Base-by-base conservation (phyloP, 441 rosid genomes). In the Erodium trifolium region DNA sequence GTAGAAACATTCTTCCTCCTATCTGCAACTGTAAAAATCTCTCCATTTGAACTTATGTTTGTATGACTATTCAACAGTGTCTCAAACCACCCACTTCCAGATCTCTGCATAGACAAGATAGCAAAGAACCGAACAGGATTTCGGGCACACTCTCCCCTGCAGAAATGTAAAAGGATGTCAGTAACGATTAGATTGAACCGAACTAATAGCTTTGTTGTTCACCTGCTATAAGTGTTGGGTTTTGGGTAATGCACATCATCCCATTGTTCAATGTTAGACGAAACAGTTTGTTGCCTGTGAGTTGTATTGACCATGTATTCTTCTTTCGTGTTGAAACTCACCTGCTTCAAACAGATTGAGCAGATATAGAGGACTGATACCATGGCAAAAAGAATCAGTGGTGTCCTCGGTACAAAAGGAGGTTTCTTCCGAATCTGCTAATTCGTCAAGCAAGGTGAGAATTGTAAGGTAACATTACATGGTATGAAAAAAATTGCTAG, bases 21-120 rank as follows among this genome's bases (percentile, higher is more conserved):
- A 3, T 77, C 77, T 31, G 31, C 68, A 3, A 66, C 71, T 41
- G 79, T 78, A 53, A 86, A 86, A 11, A 86, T 81, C 70, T 86
- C 88, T 10, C 91, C 88, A 11, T 84, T 84, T 3, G 88, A 86
- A 75, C 88, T 86, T 4, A 84, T 82, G 69, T 86, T 84, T 4
- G 77, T 71, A 51, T 86, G 90, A 37, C 84, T 86, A 45, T 86
- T 86, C 63, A 86, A 60, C 68, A 86, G 77, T 49, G 90, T 81
- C 75, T 82, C 87, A 27, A 85, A 86, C 90, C 90, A 86, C 18
- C 90, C 90, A 62, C 90, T 86, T 16, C 90, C 90, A 0, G 86
- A 86, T 78, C 91, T 78, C 73, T 84, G 88, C 91, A 81, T 83
- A 18, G 85, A 84, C 70, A 86, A 68, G 4, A 86, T 84, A 1